Conservation (phyloP, 345 rosid species). For the Murraya paniculata region DNA sequence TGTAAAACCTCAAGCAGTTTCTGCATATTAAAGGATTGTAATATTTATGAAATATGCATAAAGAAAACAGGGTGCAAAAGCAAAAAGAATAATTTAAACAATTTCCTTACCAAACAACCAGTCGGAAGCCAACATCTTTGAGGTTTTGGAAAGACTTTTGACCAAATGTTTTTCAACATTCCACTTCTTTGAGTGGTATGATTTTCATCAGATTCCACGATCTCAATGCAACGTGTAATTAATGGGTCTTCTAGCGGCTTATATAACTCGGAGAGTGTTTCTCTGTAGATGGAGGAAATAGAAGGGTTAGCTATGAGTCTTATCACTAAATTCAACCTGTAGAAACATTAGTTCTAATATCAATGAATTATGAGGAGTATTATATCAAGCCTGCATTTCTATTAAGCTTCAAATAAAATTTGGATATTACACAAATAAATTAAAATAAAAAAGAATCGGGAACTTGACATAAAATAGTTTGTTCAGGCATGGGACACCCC, state of each 20-base stretch:
- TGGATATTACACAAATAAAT: background rate
- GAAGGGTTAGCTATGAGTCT: conserved; percentile 10
- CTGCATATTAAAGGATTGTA: conserved; percentile 42
- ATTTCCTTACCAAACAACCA: conserved; percentile 77
- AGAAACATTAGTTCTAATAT: background rate
- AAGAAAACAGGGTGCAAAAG: background rate
- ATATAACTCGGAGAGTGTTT: conserved; percentile 59
- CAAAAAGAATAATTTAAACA: conserved; percentile 1
- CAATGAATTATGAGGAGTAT: background rate
- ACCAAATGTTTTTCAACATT: conserved; percentile 53
- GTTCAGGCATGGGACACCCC: background rate
- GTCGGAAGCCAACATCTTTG: conserved; percentile 96
- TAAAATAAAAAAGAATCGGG: background rate
- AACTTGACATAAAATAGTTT: background rate
- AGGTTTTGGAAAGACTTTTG: conserved; percentile 77
- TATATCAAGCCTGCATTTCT: background rate
- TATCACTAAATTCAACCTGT: no score
- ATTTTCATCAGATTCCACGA: conserved; percentile 48
- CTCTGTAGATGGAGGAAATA: conserved; percentile 37
- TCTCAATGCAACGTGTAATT: conserved; percentile 65
- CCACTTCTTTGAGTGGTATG: conserved; percentile 28
- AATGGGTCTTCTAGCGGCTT: conserved; percentile 74
- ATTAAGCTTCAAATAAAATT: background rate
- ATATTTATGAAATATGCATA: background rate
- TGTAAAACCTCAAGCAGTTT: conserved; percentile 80